phyloP scores from a whole-genome alignment of 257 asterid species.

The Schizonepeta tenuifolia region DNA sequence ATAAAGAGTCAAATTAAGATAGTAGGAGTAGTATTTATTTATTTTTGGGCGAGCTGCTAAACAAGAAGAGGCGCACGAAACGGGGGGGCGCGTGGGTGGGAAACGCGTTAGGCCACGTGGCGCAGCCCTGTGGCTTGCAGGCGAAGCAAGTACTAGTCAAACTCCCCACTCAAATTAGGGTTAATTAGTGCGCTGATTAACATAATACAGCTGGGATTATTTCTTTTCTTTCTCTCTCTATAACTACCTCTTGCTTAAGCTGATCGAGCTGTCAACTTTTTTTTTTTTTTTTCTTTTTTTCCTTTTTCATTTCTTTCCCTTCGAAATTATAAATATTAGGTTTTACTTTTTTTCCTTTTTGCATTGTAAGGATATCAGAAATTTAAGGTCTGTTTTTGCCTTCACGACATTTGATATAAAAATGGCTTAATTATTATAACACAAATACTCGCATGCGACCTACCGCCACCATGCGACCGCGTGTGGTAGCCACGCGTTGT shows the following conservation, averaged over 20 bases:
- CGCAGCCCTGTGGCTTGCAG: slow-evolving; percentile 5
- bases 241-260: neutral
- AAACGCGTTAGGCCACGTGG: slow-evolving; percentile 15
- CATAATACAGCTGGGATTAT: neutral
- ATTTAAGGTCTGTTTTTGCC: neutral
- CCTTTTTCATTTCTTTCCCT: no score
- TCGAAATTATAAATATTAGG: no score
- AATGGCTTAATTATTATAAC: no score
- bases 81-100: neutral
- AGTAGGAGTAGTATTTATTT: no score
- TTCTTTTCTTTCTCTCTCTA: neutral
- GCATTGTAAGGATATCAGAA: neutral
- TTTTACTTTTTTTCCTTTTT: no score
- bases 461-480: no score
- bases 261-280: neutral
- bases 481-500: no score
- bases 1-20: no score
- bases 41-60: no score
- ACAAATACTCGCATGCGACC: no score
- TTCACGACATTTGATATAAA: neutral
- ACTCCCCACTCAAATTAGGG: neutral
- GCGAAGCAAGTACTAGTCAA: neutral
- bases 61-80: neutral
- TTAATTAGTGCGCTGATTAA: neutral
- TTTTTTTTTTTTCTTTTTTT: neutral